Evolutionary conservation across 495 filamentous ascomycete genomes (phyloP).

Genomic region (Hypoxylon fragiforme): DNA sequence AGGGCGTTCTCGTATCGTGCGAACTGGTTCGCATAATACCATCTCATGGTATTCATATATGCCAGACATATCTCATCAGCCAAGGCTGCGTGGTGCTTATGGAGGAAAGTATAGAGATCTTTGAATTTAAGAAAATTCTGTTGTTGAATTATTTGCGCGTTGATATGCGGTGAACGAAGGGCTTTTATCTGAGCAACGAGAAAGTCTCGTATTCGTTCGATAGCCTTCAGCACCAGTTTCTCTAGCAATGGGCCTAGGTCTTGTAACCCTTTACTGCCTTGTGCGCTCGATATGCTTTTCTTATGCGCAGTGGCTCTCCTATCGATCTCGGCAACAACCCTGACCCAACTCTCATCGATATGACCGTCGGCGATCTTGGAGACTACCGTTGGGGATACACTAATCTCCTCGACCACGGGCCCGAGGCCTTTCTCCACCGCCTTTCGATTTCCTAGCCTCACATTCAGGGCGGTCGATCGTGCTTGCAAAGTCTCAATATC

Average conservation of each 20-base stretch:
- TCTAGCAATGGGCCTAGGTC: conserved; percentile 85
- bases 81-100: conserved; percentile 73
- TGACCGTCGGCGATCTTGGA: conserved; percentile 81
- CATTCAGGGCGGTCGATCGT: conserved; percentile 79
- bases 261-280: conserved; percentile 70
- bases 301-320: conserved; percentile 73
- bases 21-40: conserved; percentile 95
- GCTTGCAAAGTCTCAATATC: conserved; percentile 94
- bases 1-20: conserved; percentile 82
- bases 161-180: conserved; percentile 88
- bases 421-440: conserved; percentile 86
- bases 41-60: conserved; percentile 98
- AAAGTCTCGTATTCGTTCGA: conserved; percentile 91
- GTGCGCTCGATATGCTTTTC: conserved; percentile 60
- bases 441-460: conserved; percentile 85
- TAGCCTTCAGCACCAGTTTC: conserved; percentile 84
- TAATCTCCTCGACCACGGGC: conserved; percentile 89
- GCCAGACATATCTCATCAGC: conserved; percentile 88
- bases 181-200: conserved; percentile 92
- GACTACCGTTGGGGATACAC: conserved; percentile 79
- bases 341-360: conserved; percentile 89
- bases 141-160: conserved; percentile 94
- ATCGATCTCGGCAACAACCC: conserved; percentile 81
- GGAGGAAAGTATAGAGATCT: conserved; percentile 82
- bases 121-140: conserved; percentile 84